Percentiles rank a stretch among this genome's conserved stretches.
phyloP scores from a whole-genome alignment of 768 basidiomycete genomes.

The Rhodotorula sphaerocarpa region DNA sequence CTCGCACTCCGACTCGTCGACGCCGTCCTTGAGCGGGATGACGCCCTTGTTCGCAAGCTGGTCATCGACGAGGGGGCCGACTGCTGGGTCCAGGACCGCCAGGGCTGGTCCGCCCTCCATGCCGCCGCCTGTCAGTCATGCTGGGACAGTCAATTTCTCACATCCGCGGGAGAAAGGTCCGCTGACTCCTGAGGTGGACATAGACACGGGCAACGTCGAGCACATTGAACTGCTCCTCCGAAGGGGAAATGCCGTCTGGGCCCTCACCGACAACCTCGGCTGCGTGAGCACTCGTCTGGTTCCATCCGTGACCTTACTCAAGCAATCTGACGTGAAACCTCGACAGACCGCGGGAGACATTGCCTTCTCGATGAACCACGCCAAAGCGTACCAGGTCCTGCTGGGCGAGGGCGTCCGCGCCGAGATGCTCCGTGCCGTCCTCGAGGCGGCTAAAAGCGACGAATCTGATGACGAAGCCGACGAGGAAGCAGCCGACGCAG shows the following conservation, averaged over 20 bases:
- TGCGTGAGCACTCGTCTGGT: constrained; percentile 20
- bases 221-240: constrained; percentile 62
- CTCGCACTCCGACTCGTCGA: constrained; percentile 27
- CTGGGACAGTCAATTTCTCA: too few relatives aligned
- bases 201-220: constrained; percentile 58
- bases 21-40: constrained; percentile 8
- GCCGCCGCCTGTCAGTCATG: constrained; percentile 56
- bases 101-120: constrained; percentile 73
- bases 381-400: constrained; percentile 63
- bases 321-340: constrained; percentile 40
- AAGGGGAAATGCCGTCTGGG: constrained; percentile 79
- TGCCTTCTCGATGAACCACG: constrained; percentile 74
- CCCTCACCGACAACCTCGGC: constrained; percentile 47
- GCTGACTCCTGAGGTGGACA: constrained; percentile 5
- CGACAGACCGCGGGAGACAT: constrained; percentile 78
- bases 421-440: constrained; percentile 51
- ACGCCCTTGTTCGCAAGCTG: constrained; percentile 35
- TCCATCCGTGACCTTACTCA: background rate
- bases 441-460: constrained; percentile 12
- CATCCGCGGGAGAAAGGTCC: background rate
- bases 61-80: constrained; percentile 49
- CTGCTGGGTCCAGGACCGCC: constrained; percentile 81
- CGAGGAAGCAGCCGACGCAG: background rate
- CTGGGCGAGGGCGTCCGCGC: constrained; percentile 87
- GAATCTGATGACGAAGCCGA: constrained; percentile 3